These are phyloP conservation scores for Xerocomus brunneocitrinus DNA, from an alignment of 768 basidiomycete species.

Conservation along the genomic window DNA sequence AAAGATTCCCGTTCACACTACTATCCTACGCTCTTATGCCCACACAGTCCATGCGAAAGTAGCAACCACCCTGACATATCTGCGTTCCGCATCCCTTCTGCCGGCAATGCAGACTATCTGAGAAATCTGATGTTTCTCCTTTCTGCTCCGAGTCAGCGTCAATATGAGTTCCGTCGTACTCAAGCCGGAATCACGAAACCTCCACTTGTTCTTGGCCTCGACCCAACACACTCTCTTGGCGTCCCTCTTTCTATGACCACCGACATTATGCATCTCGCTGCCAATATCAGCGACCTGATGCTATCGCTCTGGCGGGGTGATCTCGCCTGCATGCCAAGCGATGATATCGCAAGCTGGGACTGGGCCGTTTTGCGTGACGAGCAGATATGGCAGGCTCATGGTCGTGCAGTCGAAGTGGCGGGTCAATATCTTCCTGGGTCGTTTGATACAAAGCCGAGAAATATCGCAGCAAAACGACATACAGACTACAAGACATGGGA, in stretches of 20 bases:
- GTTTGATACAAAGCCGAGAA: conserved; percentile 11
- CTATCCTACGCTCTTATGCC: not conserved
- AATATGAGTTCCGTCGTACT: not conserved
- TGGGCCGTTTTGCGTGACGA: not conserved
- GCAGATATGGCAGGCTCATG: not conserved
- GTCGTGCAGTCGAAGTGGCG: not conserved
- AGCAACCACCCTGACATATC: not conserved
- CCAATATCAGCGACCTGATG: not conserved
- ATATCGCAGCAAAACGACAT: conserved; percentile 19
- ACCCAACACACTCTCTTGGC: not conserved
- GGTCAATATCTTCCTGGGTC: not conserved
- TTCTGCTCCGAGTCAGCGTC: not conserved
- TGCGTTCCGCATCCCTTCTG: not conserved
- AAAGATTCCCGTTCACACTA: not conserved
- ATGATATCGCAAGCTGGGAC: not conserved
- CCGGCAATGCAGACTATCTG: not conserved
- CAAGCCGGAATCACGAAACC: not conserved
- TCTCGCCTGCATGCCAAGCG: not conserved
- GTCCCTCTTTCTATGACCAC: not conserved
- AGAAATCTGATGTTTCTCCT: not conserved
- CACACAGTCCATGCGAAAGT: too few species aligned
- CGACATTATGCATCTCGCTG: conserved; percentile 4
- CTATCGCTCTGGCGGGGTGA: not conserved
- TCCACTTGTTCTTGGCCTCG: not conserved
- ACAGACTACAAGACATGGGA: conserved; percentile 23